Percentiles rank a stretch among this genome's conserved stretches.
phyloP scores from a whole-genome alignment of 1,284 basidiomycete species.

The Cryptococcus jaspeensis region DNA sequence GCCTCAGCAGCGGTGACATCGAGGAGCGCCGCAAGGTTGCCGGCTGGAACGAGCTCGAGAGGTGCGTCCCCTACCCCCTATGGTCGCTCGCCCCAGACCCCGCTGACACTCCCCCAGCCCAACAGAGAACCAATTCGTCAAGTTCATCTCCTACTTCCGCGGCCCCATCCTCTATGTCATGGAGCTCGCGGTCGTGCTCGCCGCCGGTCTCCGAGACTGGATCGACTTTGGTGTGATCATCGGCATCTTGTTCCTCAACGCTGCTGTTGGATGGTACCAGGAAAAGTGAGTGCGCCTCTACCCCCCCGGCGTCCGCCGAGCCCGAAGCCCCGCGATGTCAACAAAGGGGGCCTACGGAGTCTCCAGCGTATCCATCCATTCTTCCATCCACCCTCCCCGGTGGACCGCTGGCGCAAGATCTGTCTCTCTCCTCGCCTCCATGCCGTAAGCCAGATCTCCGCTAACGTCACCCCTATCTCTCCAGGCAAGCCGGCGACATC shows the following conservation, averaged over 20 bases:
- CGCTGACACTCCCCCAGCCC: slow-evolving; percentile 31
- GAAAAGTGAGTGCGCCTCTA: slow-evolving; percentile 52
- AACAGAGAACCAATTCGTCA: slow-evolving; percentile 56
- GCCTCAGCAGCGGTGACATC: slow-evolving; percentile 53
- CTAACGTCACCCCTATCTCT: neutral
- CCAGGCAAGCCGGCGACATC: slow-evolving; percentile 46
- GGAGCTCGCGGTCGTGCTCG: slow-evolving; percentile 59
- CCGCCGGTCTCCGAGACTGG: slow-evolving; percentile 60
- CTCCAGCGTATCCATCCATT: neutral
- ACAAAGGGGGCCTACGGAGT: neutral
- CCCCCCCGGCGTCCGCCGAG: too few relatives aligned
- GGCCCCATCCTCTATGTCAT: slow-evolving; percentile 60
- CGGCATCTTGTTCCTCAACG: slow-evolving; percentile 54
- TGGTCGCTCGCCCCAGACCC: slow-evolving; percentile 27
- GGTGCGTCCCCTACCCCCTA: slow-evolving; percentile 45
- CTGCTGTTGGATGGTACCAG: slow-evolving; percentile 61
- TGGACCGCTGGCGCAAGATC: too few relatives aligned
- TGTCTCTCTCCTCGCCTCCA: too few relatives aligned
- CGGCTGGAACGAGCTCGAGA: slow-evolving; percentile 58
- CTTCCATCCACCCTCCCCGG: neutral
- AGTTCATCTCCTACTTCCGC: slow-evolving; percentile 56
- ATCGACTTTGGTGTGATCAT: slow-evolving; percentile 60
- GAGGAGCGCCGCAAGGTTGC: slow-evolving; percentile 39
- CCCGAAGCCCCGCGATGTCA: neutral
- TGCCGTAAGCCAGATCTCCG: too few relatives aligned